Percentiles rank a stretch among this genome's conserved stretches.
Evolutionary conservation across 371 early-diverging fungal species (phyloP).

Genomic region (Saksenaea vasiformis): DNA sequence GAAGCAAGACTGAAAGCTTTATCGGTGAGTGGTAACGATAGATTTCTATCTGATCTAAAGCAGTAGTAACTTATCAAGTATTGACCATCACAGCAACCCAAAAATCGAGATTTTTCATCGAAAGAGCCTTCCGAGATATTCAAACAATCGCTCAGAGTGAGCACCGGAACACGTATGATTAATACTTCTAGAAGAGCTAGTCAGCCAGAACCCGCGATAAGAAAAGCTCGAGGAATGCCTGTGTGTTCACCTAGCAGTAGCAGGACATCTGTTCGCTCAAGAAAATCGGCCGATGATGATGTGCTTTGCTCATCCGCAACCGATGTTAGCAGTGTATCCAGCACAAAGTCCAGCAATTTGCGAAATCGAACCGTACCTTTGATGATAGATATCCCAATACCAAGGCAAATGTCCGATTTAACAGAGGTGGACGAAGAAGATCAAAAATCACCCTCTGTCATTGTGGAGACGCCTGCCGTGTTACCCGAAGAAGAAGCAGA

Average conservation of each 20-base stretch:
- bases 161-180: not conserved
- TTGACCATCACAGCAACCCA: constrained; percentile 14
- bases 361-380: constrained; percentile 6
- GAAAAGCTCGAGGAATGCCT: not conserved
- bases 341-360: constrained; percentile 11
- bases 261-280: constrained; percentile 1
- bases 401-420: not conserved
- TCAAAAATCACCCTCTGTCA: not conserved
- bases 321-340: constrained; percentile 12
- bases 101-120: constrained; percentile 7
- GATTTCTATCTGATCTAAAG: not conserved
- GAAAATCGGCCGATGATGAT: not conserved
- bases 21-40: not conserved
- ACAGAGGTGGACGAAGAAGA: constrained; percentile 9
- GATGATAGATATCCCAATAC: not conserved
- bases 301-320: not conserved
- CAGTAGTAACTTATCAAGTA: not conserved
- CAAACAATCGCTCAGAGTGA: not conserved
- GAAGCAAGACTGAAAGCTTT: not conserved
- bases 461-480: not conserved
- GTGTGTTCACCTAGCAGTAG: not conserved
- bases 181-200: constrained; percentile 1
- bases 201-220: not conserved
- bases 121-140: not conserved
- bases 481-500: not conserved